phyloP scores from a whole-genome alignment of 106 monocot species.

The Acanthochlamys bracteata region DNA sequence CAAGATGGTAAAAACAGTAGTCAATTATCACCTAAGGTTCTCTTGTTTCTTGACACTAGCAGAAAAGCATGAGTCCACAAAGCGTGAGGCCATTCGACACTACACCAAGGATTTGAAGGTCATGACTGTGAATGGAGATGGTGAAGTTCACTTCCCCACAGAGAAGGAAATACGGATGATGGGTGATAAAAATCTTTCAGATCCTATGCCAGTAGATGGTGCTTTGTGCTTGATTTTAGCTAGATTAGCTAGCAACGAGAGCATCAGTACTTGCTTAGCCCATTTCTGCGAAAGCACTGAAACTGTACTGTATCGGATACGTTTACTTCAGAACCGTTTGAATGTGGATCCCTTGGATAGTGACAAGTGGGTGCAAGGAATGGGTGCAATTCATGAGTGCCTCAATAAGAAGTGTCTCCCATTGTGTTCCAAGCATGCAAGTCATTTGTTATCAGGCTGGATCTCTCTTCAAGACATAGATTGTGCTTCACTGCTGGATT shows the following conservation, averaged over 20 bases:
- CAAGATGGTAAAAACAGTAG: constrained; percentile 75
- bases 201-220: constrained; percentile 89
- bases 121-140: constrained; percentile 29
- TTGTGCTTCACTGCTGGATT: constrained; percentile 61
- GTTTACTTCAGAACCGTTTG: constrained; percentile 78
- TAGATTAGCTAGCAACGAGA: constrained; percentile 45
- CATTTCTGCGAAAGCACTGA: constrained; percentile 71
- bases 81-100: constrained; percentile 72
- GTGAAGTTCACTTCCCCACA: constrained; percentile 53
- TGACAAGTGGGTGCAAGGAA: constrained; percentile 77
- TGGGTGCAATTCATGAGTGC: constrained; percentile 83
- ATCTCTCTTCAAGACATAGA: constrained; percentile 81
- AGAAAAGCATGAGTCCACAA: constrained; percentile 85
- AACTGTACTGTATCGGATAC: constrained; percentile 59
- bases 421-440: constrained; percentile 71
- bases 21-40: constrained; percentile 86
- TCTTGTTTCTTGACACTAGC: constrained; percentile 92
- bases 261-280: constrained; percentile 44
- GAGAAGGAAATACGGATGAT: constrained; percentile 92
- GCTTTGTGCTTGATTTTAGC: constrained; percentile 62
- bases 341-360: constrained; percentile 84
- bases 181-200: constrained; percentile 65
- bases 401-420: constrained; percentile 82
- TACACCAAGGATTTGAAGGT: constrained; percentile 85
- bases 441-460: constrained; percentile 65